Base-by-base conservation (phyloP, 176 grass and related monocot species). In the sorghum (Sorghum bicolor) region DNA sequence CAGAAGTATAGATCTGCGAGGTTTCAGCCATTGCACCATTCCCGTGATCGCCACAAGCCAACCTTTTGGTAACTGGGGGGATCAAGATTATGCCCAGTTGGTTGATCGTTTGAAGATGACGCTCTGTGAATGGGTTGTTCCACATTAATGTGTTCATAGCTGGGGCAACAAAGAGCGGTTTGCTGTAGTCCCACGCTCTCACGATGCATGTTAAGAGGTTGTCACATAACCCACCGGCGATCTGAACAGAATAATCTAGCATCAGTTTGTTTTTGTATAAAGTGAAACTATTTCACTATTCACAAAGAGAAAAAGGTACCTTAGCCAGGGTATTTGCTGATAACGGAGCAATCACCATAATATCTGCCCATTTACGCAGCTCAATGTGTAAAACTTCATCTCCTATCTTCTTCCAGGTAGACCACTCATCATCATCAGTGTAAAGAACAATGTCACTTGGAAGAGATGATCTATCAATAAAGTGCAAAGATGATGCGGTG, bases 101-200 rank as follows among this genome's bases (percentile, higher is more conserved):
- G 28, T 62, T 80, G 37, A 99, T 84, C 3, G 57, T 74, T 67
- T 87, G 88, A 60, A 99, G 67, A 78, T 99, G 96, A 2, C 83
- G 89, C 67, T 71, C 78, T 5, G 93, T 99, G 86, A 99, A 96
- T 19, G 81, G 87, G 75, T 94, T 99, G 78, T 88, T 99, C 93
- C 91, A 96, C 96, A 99, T 99, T 67, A 96, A 92, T 43, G 93
- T 91, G 74, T 99, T 96, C 96, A 99, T 94, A 29, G 96, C 96
- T 41, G 96, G 93, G 26, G 96, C 96, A 38, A 80, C 93, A 72
- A 92, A 96, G 39, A 96, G 66, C 17, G 93, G 91, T 70, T 94
- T 99, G 10, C 80, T 90, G 87, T 82, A 96, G 81, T 96, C 96
- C 93, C 96, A 99, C 20, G 96, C 96, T 75, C 96, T 87, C 53